Conservation (phyloP, 352 stramenopile genomes). For the Phytopythium delawarense region DNA sequence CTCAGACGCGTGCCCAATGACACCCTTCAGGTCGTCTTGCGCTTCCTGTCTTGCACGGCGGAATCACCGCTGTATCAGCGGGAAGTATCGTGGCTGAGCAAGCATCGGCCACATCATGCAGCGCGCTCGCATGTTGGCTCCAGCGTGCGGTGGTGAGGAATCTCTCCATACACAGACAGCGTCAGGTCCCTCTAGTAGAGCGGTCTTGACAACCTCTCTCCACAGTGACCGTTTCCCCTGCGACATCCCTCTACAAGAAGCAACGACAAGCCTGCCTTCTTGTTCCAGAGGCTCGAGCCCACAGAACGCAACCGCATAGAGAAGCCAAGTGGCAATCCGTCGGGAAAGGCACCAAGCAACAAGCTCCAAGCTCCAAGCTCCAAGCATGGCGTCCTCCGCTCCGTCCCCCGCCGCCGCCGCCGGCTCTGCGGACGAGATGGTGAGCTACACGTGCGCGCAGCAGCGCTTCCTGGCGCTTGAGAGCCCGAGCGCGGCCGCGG, state of each 20-base stretch:
- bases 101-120: no score
- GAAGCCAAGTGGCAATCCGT: not conserved
- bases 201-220: not conserved
- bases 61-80: no score
- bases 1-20: no score
- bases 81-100: no score
- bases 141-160: not conserved
- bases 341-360: not conserved
- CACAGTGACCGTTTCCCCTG: not conserved
- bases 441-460: constrained; percentile 35
- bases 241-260: constrained; percentile 27
- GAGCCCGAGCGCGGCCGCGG: constrained; percentile 23
- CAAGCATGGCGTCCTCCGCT: not conserved
- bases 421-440: constrained; percentile 16
- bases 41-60: no score
- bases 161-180: not conserved
- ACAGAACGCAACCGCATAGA: not conserved
- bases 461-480: constrained; percentile 40
- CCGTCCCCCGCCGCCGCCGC: not conserved
- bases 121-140: no score
- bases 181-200: not conserved
- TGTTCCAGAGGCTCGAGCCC: not conserved
- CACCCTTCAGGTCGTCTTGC: no score
- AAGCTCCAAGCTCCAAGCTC: not conserved
- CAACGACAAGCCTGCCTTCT: not conserved